These are phyloP conservation scores for Hamamelis virginiana DNA, from an alignment of 164 flowering plant genomes.

Conservation along the genomic window DNA sequence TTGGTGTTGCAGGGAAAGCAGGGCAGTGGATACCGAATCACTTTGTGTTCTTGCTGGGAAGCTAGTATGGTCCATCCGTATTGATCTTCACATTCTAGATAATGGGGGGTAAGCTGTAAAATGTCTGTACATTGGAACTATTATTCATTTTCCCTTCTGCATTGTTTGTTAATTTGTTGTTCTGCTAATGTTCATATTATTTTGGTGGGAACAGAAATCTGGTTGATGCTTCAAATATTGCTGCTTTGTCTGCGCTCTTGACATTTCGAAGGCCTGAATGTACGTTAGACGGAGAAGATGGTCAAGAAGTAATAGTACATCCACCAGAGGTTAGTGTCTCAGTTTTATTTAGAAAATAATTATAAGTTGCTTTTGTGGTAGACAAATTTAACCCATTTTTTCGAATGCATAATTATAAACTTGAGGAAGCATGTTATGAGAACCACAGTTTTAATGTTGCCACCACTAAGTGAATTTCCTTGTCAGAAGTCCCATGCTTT, in stretches of 20 bases:
- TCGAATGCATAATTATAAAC: too few relatives aligned
- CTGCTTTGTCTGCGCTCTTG: conserved; percentile 88
- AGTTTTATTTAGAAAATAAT: background rate
- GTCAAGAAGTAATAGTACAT: conserved; percentile 79
- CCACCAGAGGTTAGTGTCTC: conserved; percentile 73
- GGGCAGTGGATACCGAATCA: conserved; percentile 94
- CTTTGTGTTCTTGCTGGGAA: conserved; percentile 90
- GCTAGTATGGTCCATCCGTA: conserved; percentile 85
- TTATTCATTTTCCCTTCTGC: background rate
- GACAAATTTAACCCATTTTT: too few relatives aligned
- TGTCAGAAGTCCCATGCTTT: too few relatives aligned
- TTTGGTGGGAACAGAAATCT: conserved; percentile 61
- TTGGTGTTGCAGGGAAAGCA: conserved; percentile 81
- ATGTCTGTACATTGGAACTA: background rate
- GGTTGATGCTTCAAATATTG: conserved; percentile 96
- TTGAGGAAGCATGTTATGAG: too few relatives aligned
- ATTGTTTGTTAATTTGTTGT: background rate
- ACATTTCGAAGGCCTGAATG: conserved; percentile 96
- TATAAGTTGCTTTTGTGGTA: background rate
- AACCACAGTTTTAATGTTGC: too few relatives aligned
- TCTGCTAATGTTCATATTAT: background rate
- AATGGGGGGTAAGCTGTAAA: conserved; percentile 78
- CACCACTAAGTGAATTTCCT: too few relatives aligned
- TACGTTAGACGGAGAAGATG: conserved; percentile 82
- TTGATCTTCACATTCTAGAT: conserved; percentile 92